Percentiles rank a stretch among this genome's conserved stretches.
Evolutionary conservation across 2,329 filamentous ascomycete genomes (phyloP).

Genomic region (Beauveria sp.): DNA sequence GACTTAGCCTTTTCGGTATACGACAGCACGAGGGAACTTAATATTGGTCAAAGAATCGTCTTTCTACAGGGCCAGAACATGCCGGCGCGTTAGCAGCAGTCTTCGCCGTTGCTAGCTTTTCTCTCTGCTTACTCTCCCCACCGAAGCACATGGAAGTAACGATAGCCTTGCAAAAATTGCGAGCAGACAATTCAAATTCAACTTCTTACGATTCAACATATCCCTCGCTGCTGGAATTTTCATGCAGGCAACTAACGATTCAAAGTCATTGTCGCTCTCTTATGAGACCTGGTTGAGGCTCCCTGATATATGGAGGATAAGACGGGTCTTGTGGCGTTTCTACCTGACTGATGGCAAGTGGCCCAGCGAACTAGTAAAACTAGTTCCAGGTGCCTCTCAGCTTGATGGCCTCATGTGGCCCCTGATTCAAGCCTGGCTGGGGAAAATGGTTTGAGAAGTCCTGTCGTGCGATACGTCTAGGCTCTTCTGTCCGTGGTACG

Average conservation of each 20-base stretch:
- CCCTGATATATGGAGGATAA: background rate
- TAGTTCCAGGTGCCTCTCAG: background rate
- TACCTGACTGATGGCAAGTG: background rate
- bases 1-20: background rate
- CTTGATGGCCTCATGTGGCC: background rate
- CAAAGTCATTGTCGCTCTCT: no score
- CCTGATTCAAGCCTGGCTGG: background rate
- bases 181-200: background rate
- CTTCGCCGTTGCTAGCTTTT: slow-evolving; percentile 5
- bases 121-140: slow-evolving; percentile 4
- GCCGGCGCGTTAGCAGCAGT: background rate
- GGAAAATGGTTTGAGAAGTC: background rate
- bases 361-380: background rate
- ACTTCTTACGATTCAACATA: background rate
- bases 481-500: background rate
- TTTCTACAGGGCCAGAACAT: background rate
- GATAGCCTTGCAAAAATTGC: background rate
- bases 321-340: slow-evolving; percentile 4
- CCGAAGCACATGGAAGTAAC: background rate
- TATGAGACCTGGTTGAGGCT: background rate
- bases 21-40: background rate
- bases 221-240: background rate
- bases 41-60: background rate
- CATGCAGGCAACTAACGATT: no score
- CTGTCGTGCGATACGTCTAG: background rate